These are phyloP conservation scores for Trichoderma virens DNA, from an alignment of 495 filamentous ascomycete species.

Conservation along the genomic window DNA sequence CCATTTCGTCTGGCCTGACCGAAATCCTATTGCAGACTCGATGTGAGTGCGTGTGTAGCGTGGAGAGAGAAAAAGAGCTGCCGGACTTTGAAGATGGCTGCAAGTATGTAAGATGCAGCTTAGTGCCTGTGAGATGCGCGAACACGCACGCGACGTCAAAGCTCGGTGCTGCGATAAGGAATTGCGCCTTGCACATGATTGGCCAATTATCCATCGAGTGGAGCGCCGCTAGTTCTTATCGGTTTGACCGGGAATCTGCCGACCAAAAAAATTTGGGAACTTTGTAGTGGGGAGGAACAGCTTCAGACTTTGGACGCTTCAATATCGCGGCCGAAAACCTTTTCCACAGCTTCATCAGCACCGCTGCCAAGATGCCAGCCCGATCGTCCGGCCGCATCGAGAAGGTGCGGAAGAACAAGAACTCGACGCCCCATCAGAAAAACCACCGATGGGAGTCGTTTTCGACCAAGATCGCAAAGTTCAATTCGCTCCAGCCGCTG, in stretches of 20 bases:
- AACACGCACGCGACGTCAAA: constrained; percentile 7
- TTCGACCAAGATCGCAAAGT: constrained; percentile 82
- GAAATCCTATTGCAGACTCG: neutral
- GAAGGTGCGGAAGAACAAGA: constrained; percentile 58
- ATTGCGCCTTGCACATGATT: neutral
- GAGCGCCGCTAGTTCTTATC: neutral
- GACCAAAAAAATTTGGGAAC: constrained; percentile 9
- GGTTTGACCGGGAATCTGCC: neutral
- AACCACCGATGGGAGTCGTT: constrained; percentile 88
- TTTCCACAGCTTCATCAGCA: neutral
- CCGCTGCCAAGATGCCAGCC: constrained; percentile 36
- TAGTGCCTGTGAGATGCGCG: neutral
- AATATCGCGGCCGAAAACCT: constrained; percentile 1
- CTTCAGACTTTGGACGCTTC: neutral
- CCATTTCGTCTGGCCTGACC: neutral
- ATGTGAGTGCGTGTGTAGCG: neutral
- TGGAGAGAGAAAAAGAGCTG: neutral
- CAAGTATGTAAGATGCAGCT: neutral
- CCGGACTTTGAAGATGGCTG: neutral
- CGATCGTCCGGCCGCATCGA: constrained; percentile 55
- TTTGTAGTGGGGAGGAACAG: neutral
- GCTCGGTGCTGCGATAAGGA: neutral
- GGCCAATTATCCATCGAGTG: neutral
- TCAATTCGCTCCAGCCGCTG: constrained; percentile 81
- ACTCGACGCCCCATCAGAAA: constrained; percentile 64